Evolutionary conservation across 2,329 filamentous ascomycete genomes (phyloP), one percentile per base, ranked within the genome.

Genomic region (Alternaria panax): DNA sequence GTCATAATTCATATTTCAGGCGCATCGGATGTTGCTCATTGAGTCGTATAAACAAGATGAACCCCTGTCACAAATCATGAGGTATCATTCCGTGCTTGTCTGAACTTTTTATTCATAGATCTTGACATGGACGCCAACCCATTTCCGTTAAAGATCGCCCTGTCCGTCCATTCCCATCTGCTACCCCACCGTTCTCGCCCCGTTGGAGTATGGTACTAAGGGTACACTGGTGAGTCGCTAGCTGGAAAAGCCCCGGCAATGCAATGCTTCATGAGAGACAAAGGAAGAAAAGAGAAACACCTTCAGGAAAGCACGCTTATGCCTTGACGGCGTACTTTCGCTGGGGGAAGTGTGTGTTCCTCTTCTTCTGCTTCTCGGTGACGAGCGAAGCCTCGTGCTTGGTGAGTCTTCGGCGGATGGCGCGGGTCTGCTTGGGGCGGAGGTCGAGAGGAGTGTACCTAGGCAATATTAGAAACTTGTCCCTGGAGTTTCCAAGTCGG

Each of bases 271-370:
- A 69, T 75, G 72, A 76, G 71, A 75, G 68, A 75, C 64, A 71
- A 72, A 75, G 69, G 67, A 74, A 74, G 68, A 74, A 75, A 72
- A 73, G 69, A 71, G 73, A 72, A 73, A 71, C 72, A 59, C 68
- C 69, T 62, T 66, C 59, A 45, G 59, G 59, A 65, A 59, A 63
- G 61, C 57, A 69, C 72, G 68, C 58, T 65, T 80, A 76, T 79
- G 93, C 95, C 94, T 98, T 99, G 84, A 99, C 92, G 83, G 95
- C 95, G 85, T 90, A 99, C 87, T 96, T 97, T 85, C 95, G 90
- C 88, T 96, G 92, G 74, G 95, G 95, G 88, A 99, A 99, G 87
- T 99, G 94, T 75, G 87, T 89, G 82, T 87, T 83, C 86, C 90
- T 92, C 92, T 99, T 99, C 89, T 93, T 93, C 83, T 93, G 90